Conservation (phyloP, 257 asterid species). For the Petrea volubilis region DNA sequence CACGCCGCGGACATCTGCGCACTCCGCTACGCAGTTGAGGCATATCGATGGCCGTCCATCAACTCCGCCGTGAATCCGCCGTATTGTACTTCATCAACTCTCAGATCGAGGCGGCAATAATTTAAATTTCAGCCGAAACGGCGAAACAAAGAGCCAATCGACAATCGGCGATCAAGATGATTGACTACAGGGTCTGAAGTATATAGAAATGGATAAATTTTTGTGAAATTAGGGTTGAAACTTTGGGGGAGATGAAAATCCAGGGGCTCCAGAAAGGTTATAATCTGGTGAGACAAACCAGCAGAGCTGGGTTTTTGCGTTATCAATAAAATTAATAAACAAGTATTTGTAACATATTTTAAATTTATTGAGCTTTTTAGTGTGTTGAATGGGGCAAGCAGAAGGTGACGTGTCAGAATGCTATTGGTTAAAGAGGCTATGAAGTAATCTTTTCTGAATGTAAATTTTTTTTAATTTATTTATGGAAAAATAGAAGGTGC, state of each 20-base stretch:
- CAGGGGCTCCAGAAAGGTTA: conserved; percentile 9
- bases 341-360: not conserved
- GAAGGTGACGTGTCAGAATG: not conserved
- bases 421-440: not conserved
- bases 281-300: conserved; percentile 4
- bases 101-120: conserved; percentile 29
- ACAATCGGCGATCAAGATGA: conserved; percentile 11
- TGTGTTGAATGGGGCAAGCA: not conserved
- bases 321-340: not conserved
- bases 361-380: not conserved
- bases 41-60: conserved; percentile 21
- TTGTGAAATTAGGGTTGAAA: conserved; percentile 27
- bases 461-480: not conserved
- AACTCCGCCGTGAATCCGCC: conserved; percentile 22
- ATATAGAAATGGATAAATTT: not conserved
- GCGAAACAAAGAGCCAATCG: not conserved
- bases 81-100: conserved; percentile 34
- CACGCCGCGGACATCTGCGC: conserved; percentile 4
- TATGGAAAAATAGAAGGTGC: not conserved
- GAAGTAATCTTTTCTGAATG: not conserved
- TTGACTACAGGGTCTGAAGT: not conserved
- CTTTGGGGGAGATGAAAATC: conserved; percentile 24
- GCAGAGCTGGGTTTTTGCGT: not conserved
- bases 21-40: conserved; percentile 23
- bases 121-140: not conserved